Conservation (phyloP, 2,329 filamentous ascomycete species). For the Beauveria caledonica region DNA sequence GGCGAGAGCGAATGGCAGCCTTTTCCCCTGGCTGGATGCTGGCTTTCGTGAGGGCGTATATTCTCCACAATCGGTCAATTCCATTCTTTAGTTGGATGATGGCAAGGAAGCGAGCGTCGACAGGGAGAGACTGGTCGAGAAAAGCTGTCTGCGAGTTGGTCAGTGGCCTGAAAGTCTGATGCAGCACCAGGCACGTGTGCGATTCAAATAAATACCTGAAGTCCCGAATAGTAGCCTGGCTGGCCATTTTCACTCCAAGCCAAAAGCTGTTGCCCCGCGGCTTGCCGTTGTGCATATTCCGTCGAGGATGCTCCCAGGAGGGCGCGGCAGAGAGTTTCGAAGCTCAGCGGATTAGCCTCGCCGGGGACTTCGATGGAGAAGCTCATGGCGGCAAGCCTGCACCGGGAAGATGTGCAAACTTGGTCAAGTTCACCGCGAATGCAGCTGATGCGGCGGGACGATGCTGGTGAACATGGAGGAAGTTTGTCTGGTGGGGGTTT, state of each 20-base stretch:
- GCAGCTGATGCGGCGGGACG: not conserved
- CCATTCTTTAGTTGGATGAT: slow-evolving; percentile 95
- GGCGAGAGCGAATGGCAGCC: slow-evolving; percentile 60
- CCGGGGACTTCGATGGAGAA: slow-evolving; percentile 72
- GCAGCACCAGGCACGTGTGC: not conserved
- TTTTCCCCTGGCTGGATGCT: slow-evolving; percentile 71
- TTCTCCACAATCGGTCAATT: slow-evolving; percentile 87
- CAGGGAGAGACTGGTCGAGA: slow-evolving; percentile 66
- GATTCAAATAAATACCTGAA: slow-evolving; percentile 46
- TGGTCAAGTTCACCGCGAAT: not conserved
- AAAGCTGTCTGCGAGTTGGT: slow-evolving; percentile 58
- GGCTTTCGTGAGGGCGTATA: slow-evolving; percentile 47
- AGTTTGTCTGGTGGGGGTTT: slow-evolving; percentile 10
- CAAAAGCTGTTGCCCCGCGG: slow-evolving; percentile 58
- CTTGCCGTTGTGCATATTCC: slow-evolving; percentile 54
- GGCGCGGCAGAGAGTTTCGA: slow-evolving; percentile 55
- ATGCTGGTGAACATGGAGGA: slow-evolving; percentile 7
- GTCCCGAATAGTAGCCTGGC: slow-evolving; percentile 55
- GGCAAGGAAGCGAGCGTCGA: slow-evolving; percentile 76
- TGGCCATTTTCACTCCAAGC: slow-evolving; percentile 58
- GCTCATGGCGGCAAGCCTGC: slow-evolving; percentile 42
- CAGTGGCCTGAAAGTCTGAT: slow-evolving; percentile 7
- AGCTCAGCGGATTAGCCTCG: slow-evolving; percentile 64
- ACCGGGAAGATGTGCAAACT: not conserved
- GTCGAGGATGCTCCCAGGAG: slow-evolving; percentile 56